These are phyloP conservation scores for Arachnomyces sp. DNA, from an alignment of 2,329 filamentous ascomycete genomes.

Conservation along the genomic window DNA sequence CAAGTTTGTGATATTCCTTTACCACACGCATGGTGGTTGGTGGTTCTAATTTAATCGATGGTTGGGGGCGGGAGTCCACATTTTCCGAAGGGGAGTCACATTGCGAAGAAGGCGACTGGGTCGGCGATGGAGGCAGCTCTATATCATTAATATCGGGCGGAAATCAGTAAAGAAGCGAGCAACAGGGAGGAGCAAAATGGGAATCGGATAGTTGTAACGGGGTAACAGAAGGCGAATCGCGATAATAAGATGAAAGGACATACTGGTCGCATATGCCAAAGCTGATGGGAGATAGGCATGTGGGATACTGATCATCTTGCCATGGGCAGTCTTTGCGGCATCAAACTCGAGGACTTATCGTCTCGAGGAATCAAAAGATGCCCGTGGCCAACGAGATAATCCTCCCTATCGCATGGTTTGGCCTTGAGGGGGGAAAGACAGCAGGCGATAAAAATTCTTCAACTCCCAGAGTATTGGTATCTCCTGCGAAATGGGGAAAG, in stretches of 20 bases:
- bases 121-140: slow-evolving; percentile 24
- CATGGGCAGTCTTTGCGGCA: slow-evolving; percentile 25
- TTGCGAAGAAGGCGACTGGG: slow-evolving; percentile 22
- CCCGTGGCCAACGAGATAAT: slow-evolving; percentile 18
- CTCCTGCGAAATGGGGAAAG: too few species aligned
- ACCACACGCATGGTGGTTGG: too few species aligned
- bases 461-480: too few species aligned
- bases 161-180: background rate
- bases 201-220: slow-evolving; percentile 7
- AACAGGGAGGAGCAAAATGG: background rate
- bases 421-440: slow-evolving; percentile 11
- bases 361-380: slow-evolving; percentile 28
- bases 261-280: slow-evolving; percentile 30
- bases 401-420: slow-evolving; percentile 34
- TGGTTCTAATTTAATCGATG: background rate
- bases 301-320: slow-evolving; percentile 36
- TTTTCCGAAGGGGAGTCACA: slow-evolving; percentile 24
- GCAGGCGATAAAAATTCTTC: too few species aligned
- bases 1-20: too few species aligned
- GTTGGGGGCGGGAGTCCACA: background rate
- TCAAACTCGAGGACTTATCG: slow-evolving; percentile 22
- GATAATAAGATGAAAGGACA: slow-evolving; percentile 15
- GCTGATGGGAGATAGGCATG: slow-evolving; percentile 26
- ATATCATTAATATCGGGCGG: slow-evolving; percentile 11
- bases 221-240: slow-evolving; percentile 15